Conservation (phyloP, 139 green algal species). For the Edaphochlamys debaryana region DNA sequence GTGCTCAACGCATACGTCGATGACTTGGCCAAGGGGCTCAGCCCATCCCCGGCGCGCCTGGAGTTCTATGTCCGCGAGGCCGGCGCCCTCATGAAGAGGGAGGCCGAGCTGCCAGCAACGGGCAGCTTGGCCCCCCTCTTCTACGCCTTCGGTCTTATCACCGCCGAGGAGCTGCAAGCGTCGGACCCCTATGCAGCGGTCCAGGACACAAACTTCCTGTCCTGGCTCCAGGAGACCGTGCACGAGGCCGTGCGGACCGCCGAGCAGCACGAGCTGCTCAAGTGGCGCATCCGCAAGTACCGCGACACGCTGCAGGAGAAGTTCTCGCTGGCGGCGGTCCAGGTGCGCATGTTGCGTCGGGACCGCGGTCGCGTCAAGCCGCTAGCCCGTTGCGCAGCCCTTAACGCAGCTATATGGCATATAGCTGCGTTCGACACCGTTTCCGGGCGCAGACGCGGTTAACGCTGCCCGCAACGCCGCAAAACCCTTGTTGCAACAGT, state of each 20-base stretch:
- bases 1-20: conserved; percentile 86
- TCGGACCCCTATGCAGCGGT: conserved; percentile 36
- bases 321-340: conserved; percentile 72
- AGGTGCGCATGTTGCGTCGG: conserved; percentile 54
- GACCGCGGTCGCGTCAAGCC: no score
- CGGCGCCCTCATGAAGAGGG: conserved; percentile 49
- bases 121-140: conserved; percentile 86
- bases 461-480: no score
- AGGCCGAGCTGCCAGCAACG: conserved; percentile 67
- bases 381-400: no score
- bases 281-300: conserved; percentile 68
- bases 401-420: no score
- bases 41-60: conserved; percentile 46
- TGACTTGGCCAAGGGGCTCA: conserved; percentile 59
- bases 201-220: conserved; percentile 72
- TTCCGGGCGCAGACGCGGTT: no score
- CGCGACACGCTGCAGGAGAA: conserved; percentile 68
- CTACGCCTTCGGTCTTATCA: conserved; percentile 86
- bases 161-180: conserved; percentile 70
- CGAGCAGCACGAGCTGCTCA: conserved; percentile 79
- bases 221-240: conserved; percentile 80
- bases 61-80: conserved; percentile 75
- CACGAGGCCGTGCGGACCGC: conserved; percentile 75
- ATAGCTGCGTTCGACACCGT: no score
- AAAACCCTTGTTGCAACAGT: no score